Evolutionary conservation across 257 asterid species (phyloP).

Genomic region (Plantago ovata): DNA sequence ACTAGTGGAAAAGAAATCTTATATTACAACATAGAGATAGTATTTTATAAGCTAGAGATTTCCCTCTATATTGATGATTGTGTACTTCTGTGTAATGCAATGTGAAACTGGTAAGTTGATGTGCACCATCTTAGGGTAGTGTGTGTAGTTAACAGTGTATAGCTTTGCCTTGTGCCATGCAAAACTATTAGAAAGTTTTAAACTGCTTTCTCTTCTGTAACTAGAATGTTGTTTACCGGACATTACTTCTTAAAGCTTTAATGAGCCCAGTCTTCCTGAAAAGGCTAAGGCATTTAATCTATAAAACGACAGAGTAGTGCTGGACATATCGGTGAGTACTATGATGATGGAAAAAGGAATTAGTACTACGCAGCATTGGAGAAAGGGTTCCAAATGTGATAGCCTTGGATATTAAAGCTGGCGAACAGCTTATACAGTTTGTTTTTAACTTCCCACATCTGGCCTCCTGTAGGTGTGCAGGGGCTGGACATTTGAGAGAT

Average conservation of each 20-base stretch:
- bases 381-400: neutral
- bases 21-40: too few relatives aligned
- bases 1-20: too few relatives aligned
- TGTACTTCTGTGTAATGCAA: neutral
- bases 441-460: constrained; percentile 10
- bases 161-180: neutral
- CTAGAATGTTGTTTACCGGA: neutral
- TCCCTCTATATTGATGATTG: too few relatives aligned
- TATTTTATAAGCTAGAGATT: neutral
- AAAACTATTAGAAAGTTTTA: neutral
- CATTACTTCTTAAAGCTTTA: too few relatives aligned
- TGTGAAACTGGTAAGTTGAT: neutral
- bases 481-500: constrained; percentile 93
- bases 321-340: too few relatives aligned
- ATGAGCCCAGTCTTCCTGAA: too few relatives aligned
- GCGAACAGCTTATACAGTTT: constrained; percentile 13
- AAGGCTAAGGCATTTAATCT: too few relatives aligned
- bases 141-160: neutral
- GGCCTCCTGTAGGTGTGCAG: constrained; percentile 64
- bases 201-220: neutral
- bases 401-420: neutral
- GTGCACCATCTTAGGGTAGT: neutral
- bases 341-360: too few relatives aligned
- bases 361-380: too few relatives aligned
- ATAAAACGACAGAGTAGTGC: too few relatives aligned